phyloP scores from a whole-genome alignment of 805 yeast species.

The Candida ortonii region DNA sequence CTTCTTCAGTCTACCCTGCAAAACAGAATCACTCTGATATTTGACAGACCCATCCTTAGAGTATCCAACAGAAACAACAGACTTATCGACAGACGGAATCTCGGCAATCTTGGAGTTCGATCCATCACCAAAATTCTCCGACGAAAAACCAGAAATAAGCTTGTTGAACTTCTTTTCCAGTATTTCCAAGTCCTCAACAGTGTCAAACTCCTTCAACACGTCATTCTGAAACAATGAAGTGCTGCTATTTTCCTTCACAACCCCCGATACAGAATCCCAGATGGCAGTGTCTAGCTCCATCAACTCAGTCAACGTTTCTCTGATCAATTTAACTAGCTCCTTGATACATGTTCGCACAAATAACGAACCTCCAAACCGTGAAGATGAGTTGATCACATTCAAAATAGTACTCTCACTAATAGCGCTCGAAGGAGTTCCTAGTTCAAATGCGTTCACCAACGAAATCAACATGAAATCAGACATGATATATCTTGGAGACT shows the following conservation, averaged over 20 bases:
- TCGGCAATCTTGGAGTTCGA: background rate
- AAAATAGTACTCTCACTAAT: slow-evolving; percentile 63
- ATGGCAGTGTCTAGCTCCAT: slow-evolving; percentile 38
- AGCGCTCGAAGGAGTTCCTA: slow-evolving; percentile 36
- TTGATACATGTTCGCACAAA: slow-evolving; percentile 53
- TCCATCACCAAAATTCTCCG: background rate
- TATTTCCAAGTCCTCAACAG: slow-evolving; percentile 23
- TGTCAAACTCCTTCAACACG: slow-evolving; percentile 17
- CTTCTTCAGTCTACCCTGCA: slow-evolving; percentile 18
- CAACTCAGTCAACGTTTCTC: slow-evolving; percentile 35
- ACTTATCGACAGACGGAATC: slow-evolving; percentile 5
- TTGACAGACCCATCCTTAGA: slow-evolving; percentile 17
- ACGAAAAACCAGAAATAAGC: slow-evolving; percentile 6
- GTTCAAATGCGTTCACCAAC: slow-evolving; percentile 37
- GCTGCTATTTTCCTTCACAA: slow-evolving; percentile 22
- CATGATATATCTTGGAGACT: slow-evolving; percentile 79
- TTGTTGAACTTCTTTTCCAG: slow-evolving; percentile 22
- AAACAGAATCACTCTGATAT: slow-evolving; percentile 9
- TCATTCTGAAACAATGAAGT: slow-evolving; percentile 22
- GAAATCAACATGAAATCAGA: slow-evolving; percentile 72
- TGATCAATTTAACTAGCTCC: slow-evolving; percentile 57
- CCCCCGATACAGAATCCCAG: slow-evolving; percentile 31
- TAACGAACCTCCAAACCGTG: slow-evolving; percentile 41
- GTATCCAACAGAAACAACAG: slow-evolving; percentile 23
- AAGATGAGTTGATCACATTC: slow-evolving; percentile 40